phyloP scores from a whole-genome alignment of 2,329 filamentous ascomycete species.

The Whalleya microplaca region DNA sequence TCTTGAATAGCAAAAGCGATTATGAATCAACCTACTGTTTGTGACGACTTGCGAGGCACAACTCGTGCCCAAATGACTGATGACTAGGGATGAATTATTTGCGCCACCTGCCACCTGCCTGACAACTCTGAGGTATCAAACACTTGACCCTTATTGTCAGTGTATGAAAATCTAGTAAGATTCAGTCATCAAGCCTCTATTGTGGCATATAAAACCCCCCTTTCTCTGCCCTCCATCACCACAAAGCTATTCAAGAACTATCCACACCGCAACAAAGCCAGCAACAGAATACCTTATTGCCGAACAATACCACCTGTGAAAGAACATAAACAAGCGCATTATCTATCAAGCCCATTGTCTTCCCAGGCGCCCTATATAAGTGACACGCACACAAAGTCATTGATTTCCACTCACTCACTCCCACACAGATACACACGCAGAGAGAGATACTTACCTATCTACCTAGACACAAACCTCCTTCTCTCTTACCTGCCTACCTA shows the following conservation, averaged over 20 bases:
- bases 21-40: neutral
- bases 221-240: neutral
- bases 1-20: neutral
- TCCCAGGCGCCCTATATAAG: neutral
- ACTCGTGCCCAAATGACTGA: neutral
- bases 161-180: neutral
- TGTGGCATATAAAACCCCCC: neutral
- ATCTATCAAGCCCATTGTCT: too few relatives aligned
- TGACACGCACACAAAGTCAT: neutral
- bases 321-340: neutral
- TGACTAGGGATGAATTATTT: neutral
- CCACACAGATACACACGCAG: neutral
- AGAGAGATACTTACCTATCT: neutral
- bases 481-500: too few relatives aligned
- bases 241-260: neutral
- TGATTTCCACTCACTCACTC: neutral
- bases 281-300: neutral
- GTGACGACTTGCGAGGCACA: neutral
- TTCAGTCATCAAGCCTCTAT: neutral
- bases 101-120: neutral
- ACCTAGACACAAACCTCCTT: neutral
- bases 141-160: neutral
- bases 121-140: neutral
- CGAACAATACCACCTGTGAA: neutral
- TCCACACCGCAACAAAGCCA: neutral